phyloP scores from a whole-genome alignment of 345 rosid species.

The Mercurialis annua region DNA sequence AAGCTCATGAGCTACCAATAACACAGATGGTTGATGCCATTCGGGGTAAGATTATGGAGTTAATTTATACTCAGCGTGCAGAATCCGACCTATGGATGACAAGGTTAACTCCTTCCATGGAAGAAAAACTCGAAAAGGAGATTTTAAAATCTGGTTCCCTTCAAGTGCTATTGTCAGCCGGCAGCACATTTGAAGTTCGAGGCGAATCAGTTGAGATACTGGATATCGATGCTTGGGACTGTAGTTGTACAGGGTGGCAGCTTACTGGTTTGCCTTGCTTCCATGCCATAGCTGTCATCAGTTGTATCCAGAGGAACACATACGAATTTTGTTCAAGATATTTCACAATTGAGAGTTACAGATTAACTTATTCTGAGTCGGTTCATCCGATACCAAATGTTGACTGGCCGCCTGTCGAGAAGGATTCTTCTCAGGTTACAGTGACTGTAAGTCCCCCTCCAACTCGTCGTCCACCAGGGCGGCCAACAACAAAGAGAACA shows the following conservation, averaged over 20 bases:
- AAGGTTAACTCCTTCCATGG: conserved; percentile 74
- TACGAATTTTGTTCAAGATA: conserved; percentile 76
- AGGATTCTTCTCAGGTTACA: conserved; percentile 42
- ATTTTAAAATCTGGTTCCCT: conserved; percentile 41
- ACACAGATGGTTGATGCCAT: conserved; percentile 90
- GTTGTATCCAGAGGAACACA: conserved; percentile 48
- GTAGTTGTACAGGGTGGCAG: conserved; percentile 90
- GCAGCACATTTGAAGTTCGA: conserved; percentile 73
- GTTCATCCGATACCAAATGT: conserved; percentile 60
- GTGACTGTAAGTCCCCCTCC: conserved; percentile 89
- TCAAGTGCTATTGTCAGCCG: conserved; percentile 56
- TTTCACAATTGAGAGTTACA: conserved; percentile 66
- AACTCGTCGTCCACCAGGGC: conserved; percentile 75
- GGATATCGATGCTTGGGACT: conserved; percentile 68
- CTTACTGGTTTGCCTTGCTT: conserved; percentile 78
- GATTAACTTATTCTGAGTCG: conserved; percentile 61
- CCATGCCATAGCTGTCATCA: conserved; percentile 68
- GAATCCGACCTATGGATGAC: conserved; percentile 57
- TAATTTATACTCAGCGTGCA: conserved; percentile 47
- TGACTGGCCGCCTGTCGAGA: conserved; percentile 40
- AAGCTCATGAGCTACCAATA: conserved; percentile 81
- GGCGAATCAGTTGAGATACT: conserved; percentile 70
- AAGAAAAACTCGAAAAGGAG: conserved; percentile 70
- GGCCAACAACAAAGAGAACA: conserved; percentile 67
- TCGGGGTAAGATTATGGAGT: conserved; percentile 65